A percentile compares a stretch with the other conserved stretches of the same genome.
These are phyloP conservation scores for Xylariaceae sp. DNA, from an alignment of 2,329 filamentous ascomycete species.

Conservation along the genomic window DNA sequence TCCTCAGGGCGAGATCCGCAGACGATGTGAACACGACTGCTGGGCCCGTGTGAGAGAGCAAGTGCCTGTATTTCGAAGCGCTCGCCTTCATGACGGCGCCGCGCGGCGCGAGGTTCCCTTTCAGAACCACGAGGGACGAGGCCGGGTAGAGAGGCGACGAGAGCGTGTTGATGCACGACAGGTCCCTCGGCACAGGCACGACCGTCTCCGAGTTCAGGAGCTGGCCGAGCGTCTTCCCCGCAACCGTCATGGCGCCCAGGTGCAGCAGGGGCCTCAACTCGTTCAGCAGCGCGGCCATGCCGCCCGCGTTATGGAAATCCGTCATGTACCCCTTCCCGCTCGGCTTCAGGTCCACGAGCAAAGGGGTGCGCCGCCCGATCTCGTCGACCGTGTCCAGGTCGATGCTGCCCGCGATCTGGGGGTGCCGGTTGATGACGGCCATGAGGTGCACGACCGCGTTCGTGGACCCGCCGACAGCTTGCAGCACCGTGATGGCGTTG, in stretches of 20 bases:
- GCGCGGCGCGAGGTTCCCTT: slow-evolving; percentile 75
- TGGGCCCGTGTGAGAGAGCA: slow-evolving; percentile 41
- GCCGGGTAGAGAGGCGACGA: slow-evolving; percentile 60
- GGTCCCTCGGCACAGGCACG: slow-evolving; percentile 39
- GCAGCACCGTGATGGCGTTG: slow-evolving; percentile 81
- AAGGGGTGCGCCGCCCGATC: slow-evolving; percentile 69
- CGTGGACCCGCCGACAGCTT: slow-evolving; percentile 78
- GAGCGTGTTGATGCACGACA: slow-evolving; percentile 59
- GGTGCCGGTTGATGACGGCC: slow-evolving; percentile 72
- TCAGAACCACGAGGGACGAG: slow-evolving; percentile 76
- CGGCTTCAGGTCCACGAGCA: slow-evolving; percentile 81
- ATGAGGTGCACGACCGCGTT: slow-evolving; percentile 84
- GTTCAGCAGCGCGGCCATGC: slow-evolving; percentile 76
- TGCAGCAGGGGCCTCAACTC: slow-evolving; percentile 70
- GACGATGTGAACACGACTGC: slow-evolving; percentile 67
- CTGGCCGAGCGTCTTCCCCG: slow-evolving; percentile 74
- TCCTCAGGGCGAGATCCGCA: slow-evolving; percentile 65
- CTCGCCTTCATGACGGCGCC: slow-evolving; percentile 90
- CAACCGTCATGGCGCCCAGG: slow-evolving; percentile 74
- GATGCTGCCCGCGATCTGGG: slow-evolving; percentile 57
- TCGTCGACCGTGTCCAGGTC: slow-evolving; percentile 73
- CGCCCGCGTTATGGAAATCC: slow-evolving; percentile 83
- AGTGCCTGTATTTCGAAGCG: slow-evolving; percentile 66
- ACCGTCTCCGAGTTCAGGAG: slow-evolving; percentile 67
- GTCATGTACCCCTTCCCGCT: slow-evolving; percentile 84